Conservation (phyloP, 1,139 yeast species). For the Yamadazyma membranifaciens region DNA sequence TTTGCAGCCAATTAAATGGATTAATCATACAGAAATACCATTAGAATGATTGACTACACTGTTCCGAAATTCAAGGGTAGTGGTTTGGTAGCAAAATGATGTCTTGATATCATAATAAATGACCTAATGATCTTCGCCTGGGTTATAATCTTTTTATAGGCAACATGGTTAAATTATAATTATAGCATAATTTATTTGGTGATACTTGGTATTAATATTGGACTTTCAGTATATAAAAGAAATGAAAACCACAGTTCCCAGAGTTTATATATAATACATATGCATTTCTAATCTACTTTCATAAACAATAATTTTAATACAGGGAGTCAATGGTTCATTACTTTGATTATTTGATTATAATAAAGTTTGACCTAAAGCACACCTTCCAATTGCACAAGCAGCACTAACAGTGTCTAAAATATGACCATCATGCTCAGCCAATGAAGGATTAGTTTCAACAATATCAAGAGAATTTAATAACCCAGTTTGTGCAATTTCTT, state of each 20-base stretch:
- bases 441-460: slow-evolving; percentile 89
- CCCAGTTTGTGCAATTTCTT: slow-evolving; percentile 88
- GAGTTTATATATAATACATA: not conserved
- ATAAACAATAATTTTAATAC: too few relatives aligned
- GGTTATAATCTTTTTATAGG: too few relatives aligned
- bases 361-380: slow-evolving; percentile 91
- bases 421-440: slow-evolving; percentile 78
- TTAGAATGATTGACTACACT: too few relatives aligned
- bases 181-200: too few relatives aligned
- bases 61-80: too few relatives aligned
- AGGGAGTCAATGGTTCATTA: not conserved
- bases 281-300: not conserved
- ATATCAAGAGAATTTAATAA: slow-evolving; percentile 83
- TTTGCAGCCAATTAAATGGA: not conserved
- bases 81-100: too few relatives aligned
- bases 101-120: too few relatives aligned
- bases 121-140: too few relatives aligned
- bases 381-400: slow-evolving; percentile 87
- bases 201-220: too few relatives aligned
- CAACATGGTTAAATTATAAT: too few relatives aligned
- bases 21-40: too few relatives aligned
- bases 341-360: slow-evolving; percentile 34
- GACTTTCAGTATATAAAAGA: too few relatives aligned
- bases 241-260: not conserved
- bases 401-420: slow-evolving; percentile 83